phyloP scores from a whole-genome alignment of 495 filamentous ascomycete genomes.

The Aspergillus sparsus region DNA sequence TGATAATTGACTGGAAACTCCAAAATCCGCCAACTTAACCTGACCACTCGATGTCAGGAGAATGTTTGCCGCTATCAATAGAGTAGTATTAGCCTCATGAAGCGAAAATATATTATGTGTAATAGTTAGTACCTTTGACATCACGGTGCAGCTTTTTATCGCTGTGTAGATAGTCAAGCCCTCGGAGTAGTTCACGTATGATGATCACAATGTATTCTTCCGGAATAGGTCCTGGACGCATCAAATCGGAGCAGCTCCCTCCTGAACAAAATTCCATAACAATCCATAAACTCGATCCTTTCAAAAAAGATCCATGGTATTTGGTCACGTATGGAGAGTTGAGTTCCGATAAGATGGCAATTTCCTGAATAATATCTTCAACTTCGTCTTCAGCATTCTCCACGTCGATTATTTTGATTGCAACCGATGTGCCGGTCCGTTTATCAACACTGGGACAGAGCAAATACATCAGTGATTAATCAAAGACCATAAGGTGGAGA shows the following conservation, averaged over 20 bases:
- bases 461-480: constrained; percentile 5
- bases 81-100: constrained; percentile 23
- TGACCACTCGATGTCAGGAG: constrained; percentile 85
- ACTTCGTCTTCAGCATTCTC: constrained; percentile 98
- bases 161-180: constrained; percentile 87
- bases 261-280: constrained; percentile 94
- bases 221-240: constrained; percentile 88
- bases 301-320: constrained; percentile 94
- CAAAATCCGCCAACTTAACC: constrained; percentile 97
- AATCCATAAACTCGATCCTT: constrained; percentile 96
- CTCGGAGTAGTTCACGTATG: constrained; percentile 81
- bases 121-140: constrained; percentile 73
- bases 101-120: background rate
- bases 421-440: constrained; percentile 79
- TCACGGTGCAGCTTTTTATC: constrained; percentile 97
- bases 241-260: constrained; percentile 86
- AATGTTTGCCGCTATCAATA: constrained; percentile 77
- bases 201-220: constrained; percentile 97
- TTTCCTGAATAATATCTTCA: constrained; percentile 98
- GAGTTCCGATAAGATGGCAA: constrained; percentile 91
- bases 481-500: constrained; percentile 31
- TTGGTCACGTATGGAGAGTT: constrained; percentile 93
- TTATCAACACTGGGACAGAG: constrained; percentile 67
- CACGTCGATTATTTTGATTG: constrained; percentile 97
- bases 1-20: constrained; percentile 94